Conservation (phyloP, 768 basidiomycete genomes). For the Leccinum olivaceopallidum region DNA sequence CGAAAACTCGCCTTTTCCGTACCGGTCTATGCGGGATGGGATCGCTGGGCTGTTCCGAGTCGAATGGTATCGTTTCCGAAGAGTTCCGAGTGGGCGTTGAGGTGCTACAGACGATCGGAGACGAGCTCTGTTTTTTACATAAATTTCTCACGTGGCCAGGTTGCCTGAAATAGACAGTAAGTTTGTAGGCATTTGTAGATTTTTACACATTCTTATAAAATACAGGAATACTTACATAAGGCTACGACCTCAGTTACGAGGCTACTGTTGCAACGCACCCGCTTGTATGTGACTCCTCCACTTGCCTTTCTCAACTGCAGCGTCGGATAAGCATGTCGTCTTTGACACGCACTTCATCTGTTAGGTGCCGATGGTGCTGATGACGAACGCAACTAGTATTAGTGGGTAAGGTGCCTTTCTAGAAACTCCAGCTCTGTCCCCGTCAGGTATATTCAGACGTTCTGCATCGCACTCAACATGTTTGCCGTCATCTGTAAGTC, state of each 20-base stretch:
- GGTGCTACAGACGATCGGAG: too few relatives aligned
- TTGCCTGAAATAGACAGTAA: too few relatives aligned
- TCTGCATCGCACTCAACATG: slow-evolving; percentile 24
- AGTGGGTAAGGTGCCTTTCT: slow-evolving; percentile 23
- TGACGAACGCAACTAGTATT: slow-evolving; percentile 33
- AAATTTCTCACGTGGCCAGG: too few relatives aligned
- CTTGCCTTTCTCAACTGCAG: background rate
- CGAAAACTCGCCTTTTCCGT: too few relatives aligned
- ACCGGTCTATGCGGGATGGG: too few relatives aligned
- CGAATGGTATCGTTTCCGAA: too few relatives aligned
- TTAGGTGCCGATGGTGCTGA: slow-evolving; percentile 36
- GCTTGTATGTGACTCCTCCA: slow-evolving; percentile 26
- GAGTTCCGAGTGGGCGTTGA: too few relatives aligned
- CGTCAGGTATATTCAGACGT: slow-evolving; percentile 33
- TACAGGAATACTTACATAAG: too few relatives aligned
- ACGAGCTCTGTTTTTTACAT: too few relatives aligned
- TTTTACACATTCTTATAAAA: too few relatives aligned
- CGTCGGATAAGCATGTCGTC: background rate
- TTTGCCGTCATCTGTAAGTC: slow-evolving; percentile 25
- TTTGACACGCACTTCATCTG: background rate
- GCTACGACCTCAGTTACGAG: slow-evolving; percentile 33
- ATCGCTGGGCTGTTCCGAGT: too few relatives aligned
- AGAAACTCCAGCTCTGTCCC: background rate
- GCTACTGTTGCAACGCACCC: slow-evolving; percentile 32
- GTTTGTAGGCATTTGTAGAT: too few relatives aligned